Percentiles rank a stretch among this genome's conserved stretches.
These are phyloP conservation scores for Tricholoma terreum DNA, from an alignment of 768 basidiomycete species.

Conservation along the genomic window DNA sequence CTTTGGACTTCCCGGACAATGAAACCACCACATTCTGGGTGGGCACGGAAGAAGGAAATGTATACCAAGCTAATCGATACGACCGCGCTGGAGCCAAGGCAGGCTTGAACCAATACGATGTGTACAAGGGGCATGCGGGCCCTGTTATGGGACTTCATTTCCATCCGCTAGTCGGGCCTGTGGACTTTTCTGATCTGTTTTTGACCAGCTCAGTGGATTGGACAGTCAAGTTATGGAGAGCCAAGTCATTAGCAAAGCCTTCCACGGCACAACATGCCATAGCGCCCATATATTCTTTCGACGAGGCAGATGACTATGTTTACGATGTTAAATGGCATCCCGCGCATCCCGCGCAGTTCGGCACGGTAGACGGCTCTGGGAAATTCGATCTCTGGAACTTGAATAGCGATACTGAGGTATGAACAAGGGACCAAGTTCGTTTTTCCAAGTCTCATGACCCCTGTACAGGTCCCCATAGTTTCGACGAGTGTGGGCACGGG, in stretches of 20 bases:
- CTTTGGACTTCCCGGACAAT: slow-evolving; percentile 91
- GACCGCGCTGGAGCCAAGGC: slow-evolving; percentile 97
- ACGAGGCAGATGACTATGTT: slow-evolving; percentile 97
- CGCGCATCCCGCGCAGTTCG: slow-evolving; percentile 90
- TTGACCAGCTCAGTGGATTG: slow-evolving; percentile 92
- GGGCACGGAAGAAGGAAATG: slow-evolving; percentile 96
- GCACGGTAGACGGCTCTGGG: slow-evolving; percentile 90
- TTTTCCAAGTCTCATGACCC: neutral
- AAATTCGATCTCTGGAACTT: slow-evolving; percentile 98
- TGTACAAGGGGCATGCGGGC: slow-evolving; percentile 90
- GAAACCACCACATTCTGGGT: slow-evolving; percentile 98
- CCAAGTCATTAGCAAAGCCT: slow-evolving; percentile 73
- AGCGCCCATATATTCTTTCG: slow-evolving; percentile 87
- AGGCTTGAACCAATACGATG: slow-evolving; percentile 88
- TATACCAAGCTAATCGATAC: slow-evolving; percentile 95
- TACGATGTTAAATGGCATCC: slow-evolving; percentile 99
- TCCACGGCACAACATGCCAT: slow-evolving; percentile 58
- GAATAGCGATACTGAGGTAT: slow-evolving; percentile 93
- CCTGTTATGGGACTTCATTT: slow-evolving; percentile 95
- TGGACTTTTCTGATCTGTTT: slow-evolving; percentile 96
- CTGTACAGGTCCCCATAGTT: slow-evolving; percentile 82
- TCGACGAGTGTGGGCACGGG: slow-evolving; percentile 77
- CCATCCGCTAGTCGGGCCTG: slow-evolving; percentile 86
- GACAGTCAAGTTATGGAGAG: slow-evolving; percentile 97
- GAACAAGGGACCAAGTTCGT: slow-evolving; percentile 23